These are phyloP conservation scores for Tricholoma bakamatsutake DNA, from an alignment of 768 basidiomycete species.

Conservation along the genomic window DNA sequence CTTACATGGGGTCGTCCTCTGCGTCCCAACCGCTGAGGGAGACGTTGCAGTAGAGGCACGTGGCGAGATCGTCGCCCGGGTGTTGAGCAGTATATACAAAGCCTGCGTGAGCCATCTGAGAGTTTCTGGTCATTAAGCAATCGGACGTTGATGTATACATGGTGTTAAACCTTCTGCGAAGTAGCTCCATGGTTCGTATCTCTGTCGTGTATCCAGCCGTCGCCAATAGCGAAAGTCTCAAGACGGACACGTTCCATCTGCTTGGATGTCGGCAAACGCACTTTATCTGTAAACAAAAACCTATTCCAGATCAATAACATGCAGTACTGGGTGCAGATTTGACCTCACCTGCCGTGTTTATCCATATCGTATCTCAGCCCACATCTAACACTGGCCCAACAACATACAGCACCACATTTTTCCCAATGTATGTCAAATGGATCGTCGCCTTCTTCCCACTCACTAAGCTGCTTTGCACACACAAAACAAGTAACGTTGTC, in stretches of 20 bases:
- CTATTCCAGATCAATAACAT: constrained; percentile 29
- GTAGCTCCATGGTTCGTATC: constrained; percentile 59
- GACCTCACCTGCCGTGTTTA: constrained; percentile 43
- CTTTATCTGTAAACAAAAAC: constrained; percentile 51
- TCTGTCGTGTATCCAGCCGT: constrained; percentile 67
- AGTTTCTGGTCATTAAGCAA: not conserved
- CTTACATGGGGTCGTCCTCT: constrained; percentile 84
- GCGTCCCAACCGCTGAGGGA: constrained; percentile 83
- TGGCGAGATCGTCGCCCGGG: constrained; percentile 70
- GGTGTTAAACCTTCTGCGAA: constrained; percentile 52
- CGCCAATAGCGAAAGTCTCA: constrained; percentile 51
- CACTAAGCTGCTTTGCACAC: constrained; percentile 76
- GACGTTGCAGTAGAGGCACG: constrained; percentile 81
- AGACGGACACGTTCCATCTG: constrained; percentile 68
- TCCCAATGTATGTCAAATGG: constrained; percentile 78
- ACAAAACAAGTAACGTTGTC: constrained; percentile 83
- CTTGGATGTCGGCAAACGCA: constrained; percentile 61
- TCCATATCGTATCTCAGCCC: constrained; percentile 56
- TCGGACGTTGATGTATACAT: not conserved
- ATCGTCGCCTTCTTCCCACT: constrained; percentile 84
- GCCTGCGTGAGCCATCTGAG: constrained; percentile 84
- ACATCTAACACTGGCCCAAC: constrained; percentile 82
- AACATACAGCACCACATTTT: constrained; percentile 59
- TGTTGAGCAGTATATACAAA: constrained; percentile 74
- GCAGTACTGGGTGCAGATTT: not conserved